Evolutionary conservation across 2,329 filamentous ascomycete genomes (phyloP).

Genomic region (Emericellopsis atlantica): DNA sequence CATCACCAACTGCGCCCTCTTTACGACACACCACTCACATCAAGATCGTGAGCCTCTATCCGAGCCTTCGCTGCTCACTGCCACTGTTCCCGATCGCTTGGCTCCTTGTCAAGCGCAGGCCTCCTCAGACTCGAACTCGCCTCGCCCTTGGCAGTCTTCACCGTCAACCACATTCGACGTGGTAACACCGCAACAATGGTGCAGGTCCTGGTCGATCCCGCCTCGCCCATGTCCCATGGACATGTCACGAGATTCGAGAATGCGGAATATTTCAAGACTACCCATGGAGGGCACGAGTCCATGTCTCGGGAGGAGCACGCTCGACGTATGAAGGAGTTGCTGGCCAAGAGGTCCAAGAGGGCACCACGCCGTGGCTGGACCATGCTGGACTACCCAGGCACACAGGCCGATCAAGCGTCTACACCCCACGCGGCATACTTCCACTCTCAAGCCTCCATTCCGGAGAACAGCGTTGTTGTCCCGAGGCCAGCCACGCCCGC

Average conservation of each 20-base stretch:
- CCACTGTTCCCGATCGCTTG: no score
- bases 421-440: conserved; percentile 10
- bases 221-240: conserved; percentile 3
- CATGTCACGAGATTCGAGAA: neutral
- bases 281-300: conserved; percentile 5
- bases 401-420: conserved; percentile 15
- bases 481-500: conserved; percentile 1
- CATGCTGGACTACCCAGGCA: conserved; percentile 24
- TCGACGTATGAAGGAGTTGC: conserved; percentile 23
- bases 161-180: neutral
- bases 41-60: no score
- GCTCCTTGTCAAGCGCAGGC: neutral
- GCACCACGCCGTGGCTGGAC: conserved; percentile 32
- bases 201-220: conserved; percentile 15
- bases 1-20: no score
- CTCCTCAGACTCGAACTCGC: neutral
- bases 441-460: conserved; percentile 17
- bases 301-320: conserved; percentile 28
- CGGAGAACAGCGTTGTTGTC: conserved; percentile 13
- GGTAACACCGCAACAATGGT: conserved; percentile 13
- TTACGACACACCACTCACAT: neutral
- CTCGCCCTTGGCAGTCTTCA: neutral
- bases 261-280: neutral
- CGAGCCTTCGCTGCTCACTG: no score
- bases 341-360: conserved; percentile 19